Base-by-base conservation (phyloP, 1,284 basidiomycete species). In the Rhodotorula sp. region DNA sequence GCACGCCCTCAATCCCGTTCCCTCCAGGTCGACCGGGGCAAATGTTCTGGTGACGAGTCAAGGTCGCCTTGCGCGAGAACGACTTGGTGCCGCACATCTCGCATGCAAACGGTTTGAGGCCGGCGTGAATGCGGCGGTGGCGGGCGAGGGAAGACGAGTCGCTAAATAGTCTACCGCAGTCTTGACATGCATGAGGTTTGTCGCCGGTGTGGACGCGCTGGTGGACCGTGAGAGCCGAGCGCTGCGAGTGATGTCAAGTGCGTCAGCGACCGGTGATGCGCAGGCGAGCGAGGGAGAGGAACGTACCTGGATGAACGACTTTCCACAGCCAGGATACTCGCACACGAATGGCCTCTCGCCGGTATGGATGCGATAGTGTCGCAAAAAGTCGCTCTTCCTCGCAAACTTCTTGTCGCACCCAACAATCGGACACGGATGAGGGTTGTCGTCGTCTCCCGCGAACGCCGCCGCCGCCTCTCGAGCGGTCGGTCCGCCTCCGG, bases 131-230 rank as follows among this genome's bases (percentile, higher is more conserved):
- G 30, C 74, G 68, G 19, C 85, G 81, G 72, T 86, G 85, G 19
- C 85, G 82, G 27, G 85, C 85, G 20, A 86, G 80, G 13, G 84
- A 85, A 69, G 81, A 82, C 13, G 84, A 85, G 75, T 86, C 85
- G 61, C 82, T 82, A 77, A 86, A 86, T 11, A 83, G 80, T 76
- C 85, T 84, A 54, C 78, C 62, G 77, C 83, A 84, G 13, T 77
- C 79, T 73, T 82, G 78, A 78, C 85, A 86, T 34, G 81, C 78
- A 76, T 86, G 85, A 4, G 85, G 85, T 59, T 83, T 80, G 75
- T 86, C 85, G 52, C 85, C 85, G 34, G 84, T 84, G 84, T 82
- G 67, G n/a, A 66, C 66, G 32, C 66, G 64, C 44, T 77, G 82
- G 75, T 80, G 76, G n/a, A 76, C 78, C 30, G 76, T 78, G 4